Percentiles rank a stretch among this genome's conserved stretches.
These are phyloP conservation scores for Odonthalia washingtoniensis DNA, from an alignment of 31 red algal species.

Conservation along the genomic window DNA sequence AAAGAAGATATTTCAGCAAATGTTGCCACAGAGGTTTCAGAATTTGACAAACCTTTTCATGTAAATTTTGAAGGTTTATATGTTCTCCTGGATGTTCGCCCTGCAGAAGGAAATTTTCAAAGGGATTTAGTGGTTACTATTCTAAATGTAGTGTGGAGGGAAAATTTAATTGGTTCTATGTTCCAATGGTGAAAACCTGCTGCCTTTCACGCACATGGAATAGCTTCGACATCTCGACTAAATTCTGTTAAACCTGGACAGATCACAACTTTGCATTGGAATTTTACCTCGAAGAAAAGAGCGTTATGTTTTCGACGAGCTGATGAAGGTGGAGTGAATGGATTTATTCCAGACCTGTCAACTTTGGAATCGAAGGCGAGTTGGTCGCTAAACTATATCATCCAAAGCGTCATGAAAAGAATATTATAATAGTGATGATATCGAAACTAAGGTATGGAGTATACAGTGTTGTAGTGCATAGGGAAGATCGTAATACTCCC, in stretches of 20 bases:
- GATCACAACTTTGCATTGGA: conserved; percentile 83
- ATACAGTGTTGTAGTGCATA: conserved; percentile 77
- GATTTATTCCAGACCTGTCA: conserved; percentile 93
- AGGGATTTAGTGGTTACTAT: conserved; percentile 80
- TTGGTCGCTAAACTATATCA: conserved; percentile 98
- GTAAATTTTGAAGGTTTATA: conserved; percentile 66
- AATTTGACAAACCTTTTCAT: conserved; percentile 78
- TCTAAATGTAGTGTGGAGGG: conserved; percentile 78
- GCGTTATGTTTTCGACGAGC: conserved; percentile 83
- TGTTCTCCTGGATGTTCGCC: conserved; percentile 81
- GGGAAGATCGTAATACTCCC: conserved; percentile 95
- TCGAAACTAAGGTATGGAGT: conserved; percentile 78
- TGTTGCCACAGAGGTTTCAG: conserved; percentile 71
- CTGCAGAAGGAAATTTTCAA: conserved; percentile 76
- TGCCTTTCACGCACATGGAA: conserved; percentile 75
- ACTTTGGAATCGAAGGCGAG: conserved; percentile 84
- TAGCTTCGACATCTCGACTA: conserved; percentile 74
- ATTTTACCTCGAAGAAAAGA: conserved; percentile 70
- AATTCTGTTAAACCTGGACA: conserved; percentile 70
- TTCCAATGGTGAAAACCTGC: conserved; percentile 94
- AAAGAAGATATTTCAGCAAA: conserved; percentile 78
- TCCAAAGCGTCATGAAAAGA: conserved; percentile 94
- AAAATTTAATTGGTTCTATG: conserved; percentile 78
- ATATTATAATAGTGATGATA: conserved; percentile 87
- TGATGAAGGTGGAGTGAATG: conserved; percentile 83